These are phyloP conservation scores for Macaranga tanarius DNA, from an alignment of 441 rosid genomes.

Conservation along the genomic window DNA sequence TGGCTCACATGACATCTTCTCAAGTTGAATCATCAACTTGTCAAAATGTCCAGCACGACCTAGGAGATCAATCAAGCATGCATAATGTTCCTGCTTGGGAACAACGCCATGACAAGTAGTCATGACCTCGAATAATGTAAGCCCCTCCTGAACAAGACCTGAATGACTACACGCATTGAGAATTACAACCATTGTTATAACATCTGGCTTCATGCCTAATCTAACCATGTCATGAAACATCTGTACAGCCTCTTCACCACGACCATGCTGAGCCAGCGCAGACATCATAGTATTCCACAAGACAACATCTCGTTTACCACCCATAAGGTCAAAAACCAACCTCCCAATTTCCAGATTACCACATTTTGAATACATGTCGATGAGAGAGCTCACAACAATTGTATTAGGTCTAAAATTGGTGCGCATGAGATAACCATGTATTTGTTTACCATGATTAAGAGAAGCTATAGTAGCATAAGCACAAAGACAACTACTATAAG, in stretches of 20 bases:
- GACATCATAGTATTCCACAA: constrained; percentile 71
- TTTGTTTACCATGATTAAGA: constrained; percentile 56
- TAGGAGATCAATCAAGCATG: constrained; percentile 66
- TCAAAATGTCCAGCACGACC: constrained; percentile 62
- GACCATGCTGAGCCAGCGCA: constrained; percentile 62
- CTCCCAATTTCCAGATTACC: constrained; percentile 50
- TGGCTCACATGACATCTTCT: constrained; percentile 55
- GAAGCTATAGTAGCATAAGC: constrained; percentile 72
- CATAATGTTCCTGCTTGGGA: constrained; percentile 66
- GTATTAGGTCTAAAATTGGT: constrained; percentile 40
- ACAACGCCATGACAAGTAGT: constrained; percentile 32
- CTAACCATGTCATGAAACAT: constrained; percentile 57
- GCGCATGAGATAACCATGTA: constrained; percentile 40
- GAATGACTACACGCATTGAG: constrained; percentile 73
- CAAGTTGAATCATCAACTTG: constrained; percentile 52
- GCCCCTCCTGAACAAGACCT: constrained; percentile 57
- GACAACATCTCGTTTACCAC: constrained; percentile 44
- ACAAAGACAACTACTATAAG: constrained; percentile 58
- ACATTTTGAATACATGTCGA: constrained; percentile 76
- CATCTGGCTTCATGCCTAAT: constrained; percentile 48
- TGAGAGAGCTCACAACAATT: constrained; percentile 53
- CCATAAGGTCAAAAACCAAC: constrained; percentile 45
- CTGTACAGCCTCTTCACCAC: constrained; percentile 55
- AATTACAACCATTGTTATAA: constrained; percentile 59
- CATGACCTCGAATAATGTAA: constrained; percentile 41